Conservation (phyloP, 2,329 filamentous ascomycete species). For the Tolypocladium ovalisporum region DNA sequence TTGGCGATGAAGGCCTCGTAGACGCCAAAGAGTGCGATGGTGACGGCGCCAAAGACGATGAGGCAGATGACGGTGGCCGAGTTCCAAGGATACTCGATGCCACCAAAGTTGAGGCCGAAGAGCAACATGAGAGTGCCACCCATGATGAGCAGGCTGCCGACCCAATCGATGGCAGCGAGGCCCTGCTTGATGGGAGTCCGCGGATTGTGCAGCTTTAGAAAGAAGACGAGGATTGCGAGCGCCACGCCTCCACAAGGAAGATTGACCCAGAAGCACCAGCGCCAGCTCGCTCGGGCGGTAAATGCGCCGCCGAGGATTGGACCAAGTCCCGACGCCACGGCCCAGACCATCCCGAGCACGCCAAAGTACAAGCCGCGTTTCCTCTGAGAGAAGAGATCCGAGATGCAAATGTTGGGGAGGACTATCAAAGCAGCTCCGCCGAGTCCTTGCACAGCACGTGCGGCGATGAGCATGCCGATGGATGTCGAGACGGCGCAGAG, state of each 20-base stretch:
- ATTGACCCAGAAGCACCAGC: slow-evolving; percentile 64
- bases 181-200: slow-evolving; percentile 51
- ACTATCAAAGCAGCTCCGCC: slow-evolving; percentile 48
- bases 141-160: slow-evolving; percentile 48
- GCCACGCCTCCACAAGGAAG: slow-evolving; percentile 34
- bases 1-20: slow-evolving; percentile 64
- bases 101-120: slow-evolving; percentile 77
- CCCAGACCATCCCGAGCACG: slow-evolving; percentile 48
- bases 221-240: slow-evolving; percentile 42
- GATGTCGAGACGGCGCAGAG: slow-evolving; percentile 37
- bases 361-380: slow-evolving; percentile 41
- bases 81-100: slow-evolving; percentile 62
- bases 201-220: slow-evolving; percentile 59
- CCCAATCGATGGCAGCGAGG: slow-evolving; percentile 51
- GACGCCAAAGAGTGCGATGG: slow-evolving; percentile 54
- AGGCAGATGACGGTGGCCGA: slow-evolving; percentile 68
- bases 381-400: slow-evolving; percentile 43
- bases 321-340: slow-evolving; percentile 52
- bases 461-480: slow-evolving; percentile 42
- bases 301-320: slow-evolving; percentile 61
- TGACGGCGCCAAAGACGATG: slow-evolving; percentile 59
- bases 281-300: slow-evolving; percentile 52
- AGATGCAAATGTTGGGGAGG: slow-evolving; percentile 48
- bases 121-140: slow-evolving; percentile 78
- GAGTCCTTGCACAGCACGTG: slow-evolving; percentile 44